phyloP scores from a whole-genome alignment of 2,329 filamentous ascomycete species.

The Fusarium torreyae region DNA sequence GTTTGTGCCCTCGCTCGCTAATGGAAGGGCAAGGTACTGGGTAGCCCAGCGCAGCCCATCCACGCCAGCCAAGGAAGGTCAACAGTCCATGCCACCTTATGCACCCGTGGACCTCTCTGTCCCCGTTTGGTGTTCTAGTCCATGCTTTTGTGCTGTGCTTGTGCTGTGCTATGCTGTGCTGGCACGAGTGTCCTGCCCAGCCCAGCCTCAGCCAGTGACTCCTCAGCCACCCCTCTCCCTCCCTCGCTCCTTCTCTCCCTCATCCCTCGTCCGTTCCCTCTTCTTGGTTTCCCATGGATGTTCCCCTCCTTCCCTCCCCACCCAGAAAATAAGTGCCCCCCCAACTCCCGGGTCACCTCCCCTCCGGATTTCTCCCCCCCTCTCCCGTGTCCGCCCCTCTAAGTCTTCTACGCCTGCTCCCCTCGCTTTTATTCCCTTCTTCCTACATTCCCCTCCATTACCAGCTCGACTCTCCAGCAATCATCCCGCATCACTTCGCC shows the following conservation, averaged over 20 bases:
- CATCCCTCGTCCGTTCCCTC: slow-evolving; percentile 44
- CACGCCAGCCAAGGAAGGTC: slow-evolving; percentile 36
- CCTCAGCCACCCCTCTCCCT: slow-evolving; percentile 53
- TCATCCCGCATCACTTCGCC: slow-evolving; percentile 46
- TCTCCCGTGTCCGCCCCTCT: slow-evolving; percentile 49
- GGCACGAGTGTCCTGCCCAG: slow-evolving; percentile 45
- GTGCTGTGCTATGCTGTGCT: slow-evolving; percentile 46
- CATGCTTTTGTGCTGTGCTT: slow-evolving; percentile 34
- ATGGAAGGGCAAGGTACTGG: slow-evolving; percentile 1
- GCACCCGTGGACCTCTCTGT: slow-evolving; percentile 16
- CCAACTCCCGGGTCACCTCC: slow-evolving; percentile 47
- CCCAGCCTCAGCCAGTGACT: slow-evolving; percentile 49
- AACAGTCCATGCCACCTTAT: slow-evolving; percentile 24
- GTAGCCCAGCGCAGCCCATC: slow-evolving; percentile 6
- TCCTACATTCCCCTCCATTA: slow-evolving; percentile 44
- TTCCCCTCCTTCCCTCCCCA: slow-evolving; percentile 50
- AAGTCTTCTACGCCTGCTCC: slow-evolving; percentile 46
- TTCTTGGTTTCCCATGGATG: slow-evolving; percentile 42
- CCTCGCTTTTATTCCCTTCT: slow-evolving; percentile 52
- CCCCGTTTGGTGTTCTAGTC: slow-evolving; percentile 2
- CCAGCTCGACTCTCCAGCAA: slow-evolving; percentile 47
- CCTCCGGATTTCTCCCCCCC: slow-evolving; percentile 49
- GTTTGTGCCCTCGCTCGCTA: slow-evolving; percentile 33
- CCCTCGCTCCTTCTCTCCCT: slow-evolving; percentile 41
- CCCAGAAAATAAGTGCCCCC: slow-evolving; percentile 47